Base-by-base conservation (phyloP, 164 flowering plant species). In the Taxillus chinensis region DNA sequence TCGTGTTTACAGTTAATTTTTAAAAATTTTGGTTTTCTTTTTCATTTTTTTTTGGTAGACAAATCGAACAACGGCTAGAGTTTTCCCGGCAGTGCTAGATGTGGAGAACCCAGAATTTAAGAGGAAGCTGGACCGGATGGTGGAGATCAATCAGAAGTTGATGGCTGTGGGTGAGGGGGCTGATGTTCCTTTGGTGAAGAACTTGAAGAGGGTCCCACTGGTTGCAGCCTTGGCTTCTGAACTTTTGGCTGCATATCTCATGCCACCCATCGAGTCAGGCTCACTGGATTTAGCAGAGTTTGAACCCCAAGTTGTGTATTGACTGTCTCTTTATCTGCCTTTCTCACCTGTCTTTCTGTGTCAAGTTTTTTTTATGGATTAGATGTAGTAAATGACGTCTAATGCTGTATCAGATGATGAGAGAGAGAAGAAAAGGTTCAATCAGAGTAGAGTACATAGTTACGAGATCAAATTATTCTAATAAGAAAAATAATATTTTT, bases 31-130 rank as follows among this genome's bases (percentile, higher is more conserved):
- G 27, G 27, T 27, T 27, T 27, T 27, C 27, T 27, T 27, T 27
- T 27, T 27, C 27, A 27, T 27, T 27, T 27, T 27, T 27, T 37
- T 62, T 55, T 7, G 68, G 75, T 87, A 92, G 98, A 92, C 98
- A 15, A 92, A 92, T 77, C 86, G 96, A 63, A 92, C 98, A 0
- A 88, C 98, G 2, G 98, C 98, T 0, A 80, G 98, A 74, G 86
- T 93, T 16, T 93, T 93, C 83, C 97, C 97, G 7, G 98, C 98
- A 4, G 98, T 93, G 59, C 73, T 74, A 45, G 97, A 92, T 46
- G 98, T 92, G 42, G 98, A 90, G 86, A 92, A 92, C 79, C 96
- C 96, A 5, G 98, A 92, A 70, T 92, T 92, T 84, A 90, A 88
- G 83, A 80, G 89, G 76, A 92, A 82, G 81, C 70, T 92, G 77